These are phyloP conservation scores for Grammothele lineata DNA, from an alignment of 768 basidiomycete genomes.

Conservation along the genomic window DNA sequence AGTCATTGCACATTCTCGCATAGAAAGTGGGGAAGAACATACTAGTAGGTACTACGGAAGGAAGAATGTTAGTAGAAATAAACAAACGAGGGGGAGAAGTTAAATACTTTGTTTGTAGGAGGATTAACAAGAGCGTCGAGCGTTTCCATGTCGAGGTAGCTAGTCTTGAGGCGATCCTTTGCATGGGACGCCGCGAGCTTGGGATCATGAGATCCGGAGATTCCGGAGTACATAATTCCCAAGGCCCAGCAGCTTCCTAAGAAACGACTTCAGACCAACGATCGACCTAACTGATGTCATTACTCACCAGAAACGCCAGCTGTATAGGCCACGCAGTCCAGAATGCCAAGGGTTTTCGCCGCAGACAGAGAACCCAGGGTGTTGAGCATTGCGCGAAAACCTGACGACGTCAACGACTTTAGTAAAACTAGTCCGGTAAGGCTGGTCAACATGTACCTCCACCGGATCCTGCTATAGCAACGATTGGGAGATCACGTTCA, in stretches of 20 bases:
- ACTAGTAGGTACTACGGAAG: conserved; percentile 20
- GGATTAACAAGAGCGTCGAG: conserved; percentile 20
- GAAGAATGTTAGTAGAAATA: neutral
- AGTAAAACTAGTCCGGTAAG: neutral
- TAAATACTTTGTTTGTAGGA: conserved; percentile 21
- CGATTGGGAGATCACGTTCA: conserved; percentile 23
- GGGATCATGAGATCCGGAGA: conserved; percentile 15
- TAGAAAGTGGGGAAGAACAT: neutral
- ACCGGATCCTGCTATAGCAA: conserved; percentile 24
- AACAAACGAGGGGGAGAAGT: no score
- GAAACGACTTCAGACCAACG: neutral
- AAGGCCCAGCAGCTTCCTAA: conserved; percentile 26
- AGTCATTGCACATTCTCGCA: neutral
- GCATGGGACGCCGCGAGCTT: conserved; percentile 13
- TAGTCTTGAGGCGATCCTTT: conserved; percentile 18
- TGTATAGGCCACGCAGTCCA: conserved; percentile 20
- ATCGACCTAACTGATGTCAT: neutral
- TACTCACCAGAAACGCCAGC: conserved; percentile 24
- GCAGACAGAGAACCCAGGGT: conserved; percentile 20
- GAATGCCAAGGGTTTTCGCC: conserved; percentile 15
- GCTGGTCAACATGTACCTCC: no score
- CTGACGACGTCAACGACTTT: neutral
- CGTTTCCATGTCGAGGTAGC: conserved; percentile 23
- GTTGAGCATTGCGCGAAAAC: conserved; percentile 25
- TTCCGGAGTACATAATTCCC: conserved; percentile 23